Conservation (phyloP, 805 yeast species). For the Wickerhamomyces alni region DNA sequence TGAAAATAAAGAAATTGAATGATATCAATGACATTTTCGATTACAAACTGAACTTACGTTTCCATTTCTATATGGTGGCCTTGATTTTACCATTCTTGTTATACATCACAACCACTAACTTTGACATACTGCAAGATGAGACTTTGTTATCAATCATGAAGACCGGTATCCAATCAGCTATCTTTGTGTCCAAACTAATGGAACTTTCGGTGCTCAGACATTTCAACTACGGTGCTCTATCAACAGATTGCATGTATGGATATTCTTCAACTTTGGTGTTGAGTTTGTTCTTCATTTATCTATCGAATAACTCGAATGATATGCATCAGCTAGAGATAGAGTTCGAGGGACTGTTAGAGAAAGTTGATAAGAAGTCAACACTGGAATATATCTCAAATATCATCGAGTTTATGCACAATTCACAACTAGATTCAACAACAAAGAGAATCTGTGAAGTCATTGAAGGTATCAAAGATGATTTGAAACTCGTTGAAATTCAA, state of each 20-base stretch:
- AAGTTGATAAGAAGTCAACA: conserved; percentile 15
- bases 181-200: conserved; percentile 32
- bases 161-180: conserved; percentile 35
- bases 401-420: conserved; percentile 18
- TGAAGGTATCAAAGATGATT: conserved; percentile 35
- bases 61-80: conserved; percentile 35
- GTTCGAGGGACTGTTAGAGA: conserved; percentile 2
- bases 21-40: conserved; percentile 29
- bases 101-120: conserved; percentile 31
- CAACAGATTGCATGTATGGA: conserved; percentile 37
- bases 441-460: conserved; percentile 36
- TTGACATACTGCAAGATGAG: conserved; percentile 32
- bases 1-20: conserved; percentile 24
- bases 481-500: conserved; percentile 29
- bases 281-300: conserved; percentile 33
- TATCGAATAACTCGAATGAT: conserved; percentile 20
- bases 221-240: conserved; percentile 38
- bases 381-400: conserved; percentile 17
- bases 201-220: conserved; percentile 23
- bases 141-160: conserved; percentile 34
- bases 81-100: conserved; percentile 38
- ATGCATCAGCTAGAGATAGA: conserved; percentile 8
- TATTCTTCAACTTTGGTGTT: conserved; percentile 37
- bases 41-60: conserved; percentile 35
- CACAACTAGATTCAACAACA: conserved; percentile 35